A percentile compares a stretch with the other conserved stretches of the same genome.
phyloP scores from a whole-genome alignment of 768 basidiomycete genomes.

The Chalciporus pseudorubinellus region DNA sequence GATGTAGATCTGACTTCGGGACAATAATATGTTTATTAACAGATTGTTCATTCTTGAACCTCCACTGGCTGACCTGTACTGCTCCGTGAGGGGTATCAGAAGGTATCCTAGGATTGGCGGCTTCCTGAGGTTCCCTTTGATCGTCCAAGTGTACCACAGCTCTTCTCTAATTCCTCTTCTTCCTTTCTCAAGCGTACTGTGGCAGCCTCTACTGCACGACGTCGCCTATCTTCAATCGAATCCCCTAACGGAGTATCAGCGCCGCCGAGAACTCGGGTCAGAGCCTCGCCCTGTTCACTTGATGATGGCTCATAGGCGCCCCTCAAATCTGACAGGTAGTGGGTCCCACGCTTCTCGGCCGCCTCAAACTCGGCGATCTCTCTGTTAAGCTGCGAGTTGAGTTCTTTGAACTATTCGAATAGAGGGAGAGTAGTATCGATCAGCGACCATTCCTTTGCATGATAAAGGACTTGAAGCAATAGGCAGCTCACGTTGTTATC shows the following conservation, averaged over 20 bases:
- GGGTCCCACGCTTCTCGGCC: slow-evolving; percentile 49
- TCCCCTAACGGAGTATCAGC: slow-evolving; percentile 33
- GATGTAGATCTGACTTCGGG: no score
- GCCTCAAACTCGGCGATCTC: slow-evolving; percentile 71
- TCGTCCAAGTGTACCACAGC: slow-evolving; percentile 55
- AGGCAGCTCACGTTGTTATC: slow-evolving; percentile 60
- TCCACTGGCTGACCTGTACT: neutral
- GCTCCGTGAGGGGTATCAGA: neutral
- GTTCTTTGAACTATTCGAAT: slow-evolving; percentile 55
- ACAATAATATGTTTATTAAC: no score
- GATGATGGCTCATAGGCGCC: slow-evolving; percentile 51
- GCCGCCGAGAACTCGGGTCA: slow-evolving; percentile 56
- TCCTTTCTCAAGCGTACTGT: slow-evolving; percentile 57
- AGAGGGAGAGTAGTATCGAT: no score
- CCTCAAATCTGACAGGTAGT: slow-evolving; percentile 40
- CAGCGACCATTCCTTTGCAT: no score
- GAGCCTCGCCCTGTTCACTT: slow-evolving; percentile 56
- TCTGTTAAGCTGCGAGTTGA: slow-evolving; percentile 71
- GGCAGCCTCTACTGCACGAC: slow-evolving; percentile 57
- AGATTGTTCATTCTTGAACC: no score
- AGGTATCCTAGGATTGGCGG: neutral
- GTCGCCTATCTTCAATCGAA: slow-evolving; percentile 56
- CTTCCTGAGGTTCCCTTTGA: neutral
- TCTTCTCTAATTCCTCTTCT: slow-evolving; percentile 70
- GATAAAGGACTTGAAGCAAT: neutral